A percentile compares a stretch with the other conserved stretches of the same genome.
phyloP scores from a whole-genome alignment of 305 asterid species.

The Nicotiana rustica region DNA sequence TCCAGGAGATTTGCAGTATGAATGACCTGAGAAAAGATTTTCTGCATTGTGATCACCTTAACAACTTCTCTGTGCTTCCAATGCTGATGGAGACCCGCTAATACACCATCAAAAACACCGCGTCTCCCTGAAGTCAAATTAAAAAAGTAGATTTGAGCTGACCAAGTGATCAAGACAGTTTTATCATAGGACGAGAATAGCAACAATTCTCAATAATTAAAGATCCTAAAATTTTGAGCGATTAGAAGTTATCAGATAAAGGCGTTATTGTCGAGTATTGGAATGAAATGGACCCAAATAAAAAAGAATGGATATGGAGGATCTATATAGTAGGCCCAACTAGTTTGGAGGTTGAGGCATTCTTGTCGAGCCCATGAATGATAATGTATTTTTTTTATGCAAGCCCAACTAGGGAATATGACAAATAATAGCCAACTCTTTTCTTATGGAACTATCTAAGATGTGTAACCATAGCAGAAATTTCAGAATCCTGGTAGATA shows the following conservation, averaged over 20 bases:
- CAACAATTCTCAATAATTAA: background rate
- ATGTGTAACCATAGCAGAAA: constrained; percentile 16
- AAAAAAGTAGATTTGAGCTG: constrained; percentile 28
- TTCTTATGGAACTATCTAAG: constrained; percentile 9
- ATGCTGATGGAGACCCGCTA: constrained; percentile 92
- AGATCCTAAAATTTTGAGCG: constrained; percentile 17
- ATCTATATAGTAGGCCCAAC: constrained; percentile 11
- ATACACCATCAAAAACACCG: constrained; percentile 89
- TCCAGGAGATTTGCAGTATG: constrained; percentile 70
- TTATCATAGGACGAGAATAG: constrained; percentile 21
- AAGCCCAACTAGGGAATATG: constrained; percentile 28
- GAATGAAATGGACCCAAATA: constrained; percentile 17
- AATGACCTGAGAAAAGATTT: constrained; percentile 65
- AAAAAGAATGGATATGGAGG: background rate
- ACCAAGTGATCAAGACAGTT: constrained; percentile 22
- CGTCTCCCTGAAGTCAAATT: constrained; percentile 80
- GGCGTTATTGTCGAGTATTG: background rate
- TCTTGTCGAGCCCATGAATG: background rate
- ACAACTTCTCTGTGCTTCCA: constrained; percentile 96
- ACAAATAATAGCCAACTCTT: constrained; percentile 7
- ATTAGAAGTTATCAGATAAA: constrained; percentile 19
- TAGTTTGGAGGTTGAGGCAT: background rate
- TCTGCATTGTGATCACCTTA: constrained; percentile 93
- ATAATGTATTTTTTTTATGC: background rate
- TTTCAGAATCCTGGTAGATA: background rate